Percentiles rank a stretch among this genome's conserved stretches.
These are phyloP conservation scores for Penicillium mononematosum DNA, from an alignment of 495 filamentous ascomycete species.

Conservation along the genomic window DNA sequence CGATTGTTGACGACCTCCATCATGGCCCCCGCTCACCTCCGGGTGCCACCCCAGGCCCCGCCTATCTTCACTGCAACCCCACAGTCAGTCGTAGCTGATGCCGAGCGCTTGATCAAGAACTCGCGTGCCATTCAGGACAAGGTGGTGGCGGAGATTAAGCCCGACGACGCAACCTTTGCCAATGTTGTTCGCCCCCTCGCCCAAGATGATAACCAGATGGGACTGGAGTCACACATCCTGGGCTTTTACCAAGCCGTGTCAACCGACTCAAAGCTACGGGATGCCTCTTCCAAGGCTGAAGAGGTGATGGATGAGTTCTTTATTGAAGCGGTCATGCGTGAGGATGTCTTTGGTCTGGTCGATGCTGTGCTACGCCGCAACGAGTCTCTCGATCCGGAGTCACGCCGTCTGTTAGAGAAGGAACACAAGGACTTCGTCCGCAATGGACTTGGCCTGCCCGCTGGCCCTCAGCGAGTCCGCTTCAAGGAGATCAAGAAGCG, in stretches of 20 bases:
- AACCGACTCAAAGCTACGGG: slow-evolving; percentile 63
- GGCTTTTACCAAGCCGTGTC: slow-evolving; percentile 82
- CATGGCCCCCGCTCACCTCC: slow-evolving; percentile 63
- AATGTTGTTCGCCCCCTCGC: slow-evolving; percentile 63
- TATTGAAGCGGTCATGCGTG: slow-evolving; percentile 66
- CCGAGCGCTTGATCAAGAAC: slow-evolving; percentile 67
- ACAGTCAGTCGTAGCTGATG: slow-evolving; percentile 70
- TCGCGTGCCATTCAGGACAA: slow-evolving; percentile 71
- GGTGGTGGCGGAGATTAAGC: slow-evolving; percentile 65
- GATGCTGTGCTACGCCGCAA: slow-evolving; percentile 59
- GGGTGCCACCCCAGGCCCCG: slow-evolving; percentile 78
- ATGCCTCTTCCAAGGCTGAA: slow-evolving; percentile 67
- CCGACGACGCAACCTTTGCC: slow-evolving; percentile 64
- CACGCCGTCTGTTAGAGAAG: slow-evolving; percentile 63
- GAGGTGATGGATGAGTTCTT: slow-evolving; percentile 66
- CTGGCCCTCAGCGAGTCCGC: slow-evolving; percentile 58
- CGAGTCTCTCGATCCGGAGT: slow-evolving; percentile 63
- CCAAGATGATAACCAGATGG: slow-evolving; percentile 63
- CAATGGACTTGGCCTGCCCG: slow-evolving; percentile 61
- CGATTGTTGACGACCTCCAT: slow-evolving; percentile 58
- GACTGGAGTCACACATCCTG: slow-evolving; percentile 60
- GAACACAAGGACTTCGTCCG: slow-evolving; percentile 64
- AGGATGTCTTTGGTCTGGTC: slow-evolving; percentile 64
- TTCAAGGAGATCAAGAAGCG: slow-evolving; percentile 76
- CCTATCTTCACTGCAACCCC: slow-evolving; percentile 84